Conservation (phyloP, 1,139 yeast species). For the Sugiyamaella xylanicola region DNA sequence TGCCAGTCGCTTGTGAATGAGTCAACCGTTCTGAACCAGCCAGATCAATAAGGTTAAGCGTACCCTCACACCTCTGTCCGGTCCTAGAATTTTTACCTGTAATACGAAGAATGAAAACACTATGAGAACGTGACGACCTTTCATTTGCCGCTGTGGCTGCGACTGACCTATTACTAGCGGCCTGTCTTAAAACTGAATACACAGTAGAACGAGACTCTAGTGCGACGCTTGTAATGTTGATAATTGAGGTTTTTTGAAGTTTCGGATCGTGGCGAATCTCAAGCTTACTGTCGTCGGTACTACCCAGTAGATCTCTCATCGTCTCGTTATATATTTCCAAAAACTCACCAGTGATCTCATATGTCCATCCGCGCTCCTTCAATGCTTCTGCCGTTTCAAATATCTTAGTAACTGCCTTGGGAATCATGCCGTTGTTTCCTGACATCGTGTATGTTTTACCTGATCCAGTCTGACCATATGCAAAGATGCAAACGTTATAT, state of each 20-base stretch:
- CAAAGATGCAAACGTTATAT: slow-evolving; percentile 87
- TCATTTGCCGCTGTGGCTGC: slow-evolving; percentile 84
- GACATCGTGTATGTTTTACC: slow-evolving; percentile 93
- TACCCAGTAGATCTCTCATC: slow-evolving; percentile 65
- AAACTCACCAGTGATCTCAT: slow-evolving; percentile 70
- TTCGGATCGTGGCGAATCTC: slow-evolving; percentile 75
- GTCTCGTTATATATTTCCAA: slow-evolving; percentile 88
- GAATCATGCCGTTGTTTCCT: slow-evolving; percentile 78
- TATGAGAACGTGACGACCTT: slow-evolving; percentile 72
- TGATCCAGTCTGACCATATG: slow-evolving; percentile 97
- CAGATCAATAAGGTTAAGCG: slow-evolving; percentile 72
- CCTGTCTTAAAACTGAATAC: slow-evolving; percentile 52
- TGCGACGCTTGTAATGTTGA: slow-evolving; percentile 57
- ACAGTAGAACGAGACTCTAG: slow-evolving; percentile 57
- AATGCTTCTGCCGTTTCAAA: slow-evolving; percentile 47
- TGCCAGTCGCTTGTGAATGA: slow-evolving; percentile 69
- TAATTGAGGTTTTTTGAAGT: slow-evolving; percentile 55
- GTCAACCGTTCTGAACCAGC: slow-evolving; percentile 91
- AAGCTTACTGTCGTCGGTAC: slow-evolving; percentile 44
- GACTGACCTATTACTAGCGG: slow-evolving; percentile 61
- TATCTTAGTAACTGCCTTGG: slow-evolving; percentile 72
- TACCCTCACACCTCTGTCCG: slow-evolving; percentile 58
- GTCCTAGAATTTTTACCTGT: slow-evolving; percentile 57
- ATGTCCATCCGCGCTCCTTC: slow-evolving; percentile 64
- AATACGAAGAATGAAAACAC: slow-evolving; percentile 69